Evolutionary conservation across 768 basidiomycete species (phyloP), one percentile per base, ranked within the genome.

Genomic region (Termitomyces eurrhizus): DNA sequence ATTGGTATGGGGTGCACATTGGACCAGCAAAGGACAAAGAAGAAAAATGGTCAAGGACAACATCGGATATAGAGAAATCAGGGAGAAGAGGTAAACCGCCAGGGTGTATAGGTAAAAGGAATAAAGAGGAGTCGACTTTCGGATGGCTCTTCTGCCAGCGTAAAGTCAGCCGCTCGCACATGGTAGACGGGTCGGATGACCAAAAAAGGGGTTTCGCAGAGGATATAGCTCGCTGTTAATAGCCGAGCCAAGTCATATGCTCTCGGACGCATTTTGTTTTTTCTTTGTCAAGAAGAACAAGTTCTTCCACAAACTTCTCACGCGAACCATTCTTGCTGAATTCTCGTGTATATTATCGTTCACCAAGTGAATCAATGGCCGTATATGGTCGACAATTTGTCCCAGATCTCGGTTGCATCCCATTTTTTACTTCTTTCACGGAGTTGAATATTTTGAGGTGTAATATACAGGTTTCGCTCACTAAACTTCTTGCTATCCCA

Each of bases 1-100:
- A 24, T 35, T 35, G 37, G 21, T 16, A 37, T 29, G 52, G n/a
- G 66, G 64, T 18, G 61, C 59, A 50, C 59, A 65, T 13, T 51
- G 53, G 21, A 39, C 64, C 29, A 64, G 36, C 37, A 59, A 35
- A 21, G 55, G 52, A n/a, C 56, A 56, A 21, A 62, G 33, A n/a
- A 51, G 52, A 35, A 62, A 0, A n/a, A 59, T 14, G 12, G 52
- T 11, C 18, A 52, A 56, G 32, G 57, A 64, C 32, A 64, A 49
- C 64, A 65, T 64, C n/a, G 39, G 3, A 32, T 26, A 32, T 26
- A 52, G n/a, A 26, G n/a, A 58, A 54, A 61, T 37, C 12, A 53
- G 39, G 24, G 39, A 42, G 35, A n/a, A 36, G 53, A 36, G 52
- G 32, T 36, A 29, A 44, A 62, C 62, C 62, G 29, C 56, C 62